Evolutionary conservation across 441 rosid genomes (phyloP), one percentile per base, ranked within the genome.

Genomic region (Sinapis alba): DNA sequence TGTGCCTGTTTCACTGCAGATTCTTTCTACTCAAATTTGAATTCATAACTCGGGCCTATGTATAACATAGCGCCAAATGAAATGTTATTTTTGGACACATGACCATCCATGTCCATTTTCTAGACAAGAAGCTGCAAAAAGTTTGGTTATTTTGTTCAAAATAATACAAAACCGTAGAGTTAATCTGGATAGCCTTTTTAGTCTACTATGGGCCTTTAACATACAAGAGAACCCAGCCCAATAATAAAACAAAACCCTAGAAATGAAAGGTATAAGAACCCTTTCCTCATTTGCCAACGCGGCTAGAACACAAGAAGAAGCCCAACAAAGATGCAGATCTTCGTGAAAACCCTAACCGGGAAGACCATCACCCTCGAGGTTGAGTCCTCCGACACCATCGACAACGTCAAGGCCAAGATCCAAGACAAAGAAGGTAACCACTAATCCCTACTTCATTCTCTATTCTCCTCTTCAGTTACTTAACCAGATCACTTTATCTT

Each of bases 331-430:
- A 92, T 92, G 97, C 97, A 92, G 90, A 92, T 92, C 86, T 92
- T 92, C 85, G 98, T 92, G 86, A 92, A 92, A 82, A 90, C 98
- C 78, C 89, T 92, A 5, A 92, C 98, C 9, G 98, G 98, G 24
- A 90, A 92, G 83, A 92, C 94, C 54, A 92, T 92, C 64, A 92
- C 94, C 73, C 90, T 93, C 57, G 97, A 90, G 87, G 94, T 94
- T 2, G 87, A 84, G 79, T 84, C 89, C 83, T 86, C 93, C 24
- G 97, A 94, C 72, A 94, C 98, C 78, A 89, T 89, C 76, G 98
- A 92, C 74, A 88, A 90, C 79, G 90, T 90, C 76, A 91, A 93
- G 59, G 86, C 97, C 21, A 94, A 91, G 91, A 91, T 94, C 78
- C 98, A 89, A 84, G 99, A 94, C 86, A 90, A 94, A 74, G 96